These are phyloP conservation scores for Epipyxis sp. DNA, from an alignment of 108 stramenopile genomes.

Conservation along the genomic window DNA sequence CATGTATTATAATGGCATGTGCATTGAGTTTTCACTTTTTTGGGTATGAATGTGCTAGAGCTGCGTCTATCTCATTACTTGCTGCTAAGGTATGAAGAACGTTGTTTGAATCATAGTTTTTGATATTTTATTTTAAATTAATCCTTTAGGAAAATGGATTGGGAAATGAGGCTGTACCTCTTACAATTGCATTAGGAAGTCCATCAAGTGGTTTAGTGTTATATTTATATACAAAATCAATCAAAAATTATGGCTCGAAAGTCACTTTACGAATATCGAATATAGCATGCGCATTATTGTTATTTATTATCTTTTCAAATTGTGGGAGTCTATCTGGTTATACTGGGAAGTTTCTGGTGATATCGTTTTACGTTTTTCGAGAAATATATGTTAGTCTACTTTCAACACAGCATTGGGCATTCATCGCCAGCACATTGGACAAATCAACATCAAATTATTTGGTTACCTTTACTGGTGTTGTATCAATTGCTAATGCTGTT, in stretches of 20 bases:
- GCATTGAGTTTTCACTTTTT: neutral
- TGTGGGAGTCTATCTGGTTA: neutral
- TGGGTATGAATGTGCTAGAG: conserved; percentile 12
- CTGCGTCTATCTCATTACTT: conserved; percentile 9
- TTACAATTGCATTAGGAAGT: conserved; percentile 10
- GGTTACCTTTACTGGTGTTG: conserved; percentile 7
- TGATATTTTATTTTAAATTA: neutral
- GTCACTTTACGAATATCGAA: neutral
- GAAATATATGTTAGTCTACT: conserved; percentile 6
- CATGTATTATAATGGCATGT: neutral
- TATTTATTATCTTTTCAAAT: neutral
- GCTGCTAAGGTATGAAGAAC: neutral
- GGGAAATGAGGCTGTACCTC: neutral
- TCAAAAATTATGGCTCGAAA: neutral
- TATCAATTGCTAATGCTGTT: conserved; percentile 6
- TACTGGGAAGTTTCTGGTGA: conserved; percentile 2
- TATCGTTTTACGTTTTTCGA: neutral
- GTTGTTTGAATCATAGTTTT: neutral
- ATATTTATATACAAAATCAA: neutral
- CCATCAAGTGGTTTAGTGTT: neutral
- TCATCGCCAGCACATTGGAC: conserved; percentile 4
- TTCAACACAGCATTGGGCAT: conserved; percentile 14
- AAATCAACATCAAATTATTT: conserved; percentile 22
- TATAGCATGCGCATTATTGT: neutral
- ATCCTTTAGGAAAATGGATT: neutral